Evolutionary conservation across 306 rosid genomes (phyloP).

Genomic region (Fragaria nilgerrensis): DNA sequence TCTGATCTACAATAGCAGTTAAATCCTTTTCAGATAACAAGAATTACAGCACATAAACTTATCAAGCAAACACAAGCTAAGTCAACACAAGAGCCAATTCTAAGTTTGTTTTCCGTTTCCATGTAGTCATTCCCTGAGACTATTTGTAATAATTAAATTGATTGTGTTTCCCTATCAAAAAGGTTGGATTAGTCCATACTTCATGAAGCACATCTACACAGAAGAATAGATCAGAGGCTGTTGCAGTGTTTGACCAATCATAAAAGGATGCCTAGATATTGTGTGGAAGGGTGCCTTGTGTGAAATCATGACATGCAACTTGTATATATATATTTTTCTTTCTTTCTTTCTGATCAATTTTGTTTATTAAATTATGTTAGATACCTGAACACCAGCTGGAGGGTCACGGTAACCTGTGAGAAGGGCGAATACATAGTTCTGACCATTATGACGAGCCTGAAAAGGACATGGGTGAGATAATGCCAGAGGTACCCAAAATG

Average conservation of each 20-base stretch:
- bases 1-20: slow-evolving; percentile 67
- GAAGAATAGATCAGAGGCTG: not conserved
- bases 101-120: not conserved
- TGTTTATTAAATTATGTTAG: not conserved
- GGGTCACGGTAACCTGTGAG: slow-evolving; percentile 93
- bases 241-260: not conserved
- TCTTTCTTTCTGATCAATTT: not conserved
- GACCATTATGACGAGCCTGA: slow-evolving; percentile 99
- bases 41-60: not conserved
- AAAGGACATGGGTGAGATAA: slow-evolving; percentile 18
- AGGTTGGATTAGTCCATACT: not conserved
- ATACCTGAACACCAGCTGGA: slow-evolving; percentile 94
- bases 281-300: not conserved
- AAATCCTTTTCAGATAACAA: not conserved
- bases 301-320: not conserved
- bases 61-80: not conserved
- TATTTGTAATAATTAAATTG: not conserved
- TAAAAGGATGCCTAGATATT: not conserved
- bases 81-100: not conserved
- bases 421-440: slow-evolving; percentile 86
- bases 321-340: not conserved
- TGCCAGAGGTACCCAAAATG: not conserved
- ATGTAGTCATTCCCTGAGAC: not conserved
- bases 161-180: not conserved
- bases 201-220: not conserved